phyloP scores from a whole-genome alignment of 306 rosid species.

The Citrullus mucosospermus region DNA sequence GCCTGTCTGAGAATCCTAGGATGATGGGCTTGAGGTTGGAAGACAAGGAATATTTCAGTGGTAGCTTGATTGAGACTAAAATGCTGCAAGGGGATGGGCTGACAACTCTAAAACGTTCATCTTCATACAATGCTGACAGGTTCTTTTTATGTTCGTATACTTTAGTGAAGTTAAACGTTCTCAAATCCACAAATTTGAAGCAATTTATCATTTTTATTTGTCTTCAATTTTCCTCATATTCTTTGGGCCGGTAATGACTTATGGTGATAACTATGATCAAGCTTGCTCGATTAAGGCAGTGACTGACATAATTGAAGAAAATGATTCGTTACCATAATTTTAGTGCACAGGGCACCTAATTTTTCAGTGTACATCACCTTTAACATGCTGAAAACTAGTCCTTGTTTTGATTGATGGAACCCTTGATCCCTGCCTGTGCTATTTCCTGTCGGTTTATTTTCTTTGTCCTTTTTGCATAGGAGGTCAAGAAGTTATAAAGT shows the following conservation, averaged over 20 bases:
- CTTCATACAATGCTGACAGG: constrained; percentile 81
- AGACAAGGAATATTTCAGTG: constrained; percentile 77
- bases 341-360: background rate
- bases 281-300: background rate
- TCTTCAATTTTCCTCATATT: background rate
- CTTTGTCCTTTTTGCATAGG: background rate
- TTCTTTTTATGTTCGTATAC: constrained; percentile 18
- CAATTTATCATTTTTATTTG: background rate
- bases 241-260: background rate
- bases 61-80: constrained; percentile 70
- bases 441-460: background rate
- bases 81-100: constrained; percentile 35
- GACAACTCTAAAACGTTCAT: constrained; percentile 54
- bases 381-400: background rate
- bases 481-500: background rate
- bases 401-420: background rate
- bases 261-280: background rate
- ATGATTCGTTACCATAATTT: background rate
- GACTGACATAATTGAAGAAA: background rate
- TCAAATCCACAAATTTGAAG: constrained; percentile 3
- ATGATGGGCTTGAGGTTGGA: constrained; percentile 52
- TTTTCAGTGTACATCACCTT: background rate
- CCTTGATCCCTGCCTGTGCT: background rate
- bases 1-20: constrained; percentile 55
- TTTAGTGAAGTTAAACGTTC: background rate